Evolutionary conservation across 306 rosid genomes (phyloP), one percentile per base, ranked within the genome.

Genomic region (Adenanthera pavonina): DNA sequence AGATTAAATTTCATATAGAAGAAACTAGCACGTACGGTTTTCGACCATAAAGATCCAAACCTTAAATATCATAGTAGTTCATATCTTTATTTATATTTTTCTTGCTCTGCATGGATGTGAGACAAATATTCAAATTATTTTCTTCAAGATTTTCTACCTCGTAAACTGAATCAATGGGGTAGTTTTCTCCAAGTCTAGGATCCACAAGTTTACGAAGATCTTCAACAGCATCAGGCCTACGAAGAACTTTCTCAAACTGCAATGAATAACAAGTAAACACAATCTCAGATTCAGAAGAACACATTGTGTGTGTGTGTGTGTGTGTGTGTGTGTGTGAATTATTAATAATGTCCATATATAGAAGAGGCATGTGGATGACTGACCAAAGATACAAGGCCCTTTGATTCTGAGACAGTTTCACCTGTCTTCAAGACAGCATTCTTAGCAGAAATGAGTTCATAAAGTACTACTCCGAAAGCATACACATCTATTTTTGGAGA

Each of bases 401-500:
- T 61, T 33, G 68, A 61, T 34, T 61, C 68, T 33, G 40, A n/a
- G 33, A 61, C 43, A 61, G 13, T 5, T 61, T 61, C 41, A 61
- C 3, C n/a, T 3, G 34, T 57, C 43, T 61, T 61, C n/a, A 33
- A 17, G 3, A 61, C 68, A 61, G 68, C 68, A 61, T 61, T 61
- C 43, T 61, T 61, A 33, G 41, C 68, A 61, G 68, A 61, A 33
- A 61, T 61, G 8, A 61, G 68, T 61, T 61, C 68, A 11, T 33
- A 61, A 33, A 61, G 68, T 6, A 61, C 41, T 16, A 33, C 68
- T 33, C 68, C 68, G 34, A 61, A 61, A 13, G 68, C 68, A 61
- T 61, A 61, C 12, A 61, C 68, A 61, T 61, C 68, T 12, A 61
- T 33, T 61, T 61, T 61, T 61, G 68, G 68, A 33, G 68, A 61